Evolutionary conservation across 139 green algal species (phyloP), one percentile per base, ranked within the genome.

Genomic region (Pycnococcus provasolii): DNA sequence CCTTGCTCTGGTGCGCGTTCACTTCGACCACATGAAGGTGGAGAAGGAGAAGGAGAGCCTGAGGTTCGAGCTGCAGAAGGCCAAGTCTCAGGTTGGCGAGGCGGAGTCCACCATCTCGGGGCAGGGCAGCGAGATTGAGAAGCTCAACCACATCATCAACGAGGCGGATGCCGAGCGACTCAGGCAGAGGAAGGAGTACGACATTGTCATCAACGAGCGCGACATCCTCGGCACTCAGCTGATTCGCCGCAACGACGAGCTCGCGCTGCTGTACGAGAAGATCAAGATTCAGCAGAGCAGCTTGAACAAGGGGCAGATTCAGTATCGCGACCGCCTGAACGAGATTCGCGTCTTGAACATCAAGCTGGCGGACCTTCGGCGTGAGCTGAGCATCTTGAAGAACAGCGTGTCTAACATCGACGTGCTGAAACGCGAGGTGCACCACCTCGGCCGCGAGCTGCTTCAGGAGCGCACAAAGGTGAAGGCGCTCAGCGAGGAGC

Each of bases 181-280:
- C 45, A 72, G 85, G 15, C 84, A 92, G 73, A 87, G 86, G 77
- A 93, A 92, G 74, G 89, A 96, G 73, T 85, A 89, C 62, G 89
- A 95, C 61, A 76, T 86, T 15, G 87, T 95, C 67, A 81, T 88
- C 45, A 86, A 89, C 46, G 90, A 95, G 76, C 78, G 90, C 6
- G 90, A 95, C 68, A 88, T 93, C 58, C 77, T 95, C 48, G 86
- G 85, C 26, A 90, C 79, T 37, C 84, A 89, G 77, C 81, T 96
- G 53, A 85, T 94, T 48, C 82, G 87, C 3, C 83, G 90, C 45
- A 95, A 96, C 64, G 88, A 96, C 68, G 90, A 96, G 81, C 78
- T 94, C 42, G 87, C 86, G 15, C 80, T 95, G 75, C 80, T 95
- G 58, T 95, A 96, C 67, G 89, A 95, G 72, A 96, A 96, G 76